Conservation (phyloP, 1,139 yeast species). For the Petasospora fabianii region DNA sequence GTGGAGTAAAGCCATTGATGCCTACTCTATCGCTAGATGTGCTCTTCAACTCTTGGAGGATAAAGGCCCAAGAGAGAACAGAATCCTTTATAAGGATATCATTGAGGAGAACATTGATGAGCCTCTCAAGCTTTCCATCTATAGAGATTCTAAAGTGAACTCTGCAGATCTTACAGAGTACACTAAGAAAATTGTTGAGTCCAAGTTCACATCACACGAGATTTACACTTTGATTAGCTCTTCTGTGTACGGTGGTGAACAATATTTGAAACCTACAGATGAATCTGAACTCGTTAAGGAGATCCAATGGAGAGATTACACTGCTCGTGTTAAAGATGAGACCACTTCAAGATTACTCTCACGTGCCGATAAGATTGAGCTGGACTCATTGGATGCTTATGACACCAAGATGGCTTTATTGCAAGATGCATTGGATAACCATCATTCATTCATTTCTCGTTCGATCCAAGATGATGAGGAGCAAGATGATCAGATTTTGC, state of each 20-base stretch:
- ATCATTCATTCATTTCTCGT: constrained; percentile 44
- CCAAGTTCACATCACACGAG: constrained; percentile 28
- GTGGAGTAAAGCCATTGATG: constrained; percentile 51
- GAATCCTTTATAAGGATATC: constrained; percentile 51
- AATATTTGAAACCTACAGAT: constrained; percentile 23
- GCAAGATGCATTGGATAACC: constrained; percentile 54
- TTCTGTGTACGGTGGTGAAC: constrained; percentile 33
- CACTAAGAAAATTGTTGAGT: constrained; percentile 36
- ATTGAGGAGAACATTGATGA: constrained; percentile 66
- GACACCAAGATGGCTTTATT: constrained; percentile 48
- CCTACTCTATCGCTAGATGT: constrained; percentile 60
- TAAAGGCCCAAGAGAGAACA: constrained; percentile 30
- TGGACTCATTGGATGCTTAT: constrained; percentile 34
- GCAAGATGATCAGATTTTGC: constrained; percentile 60
- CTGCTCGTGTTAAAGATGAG: constrained; percentile 66
- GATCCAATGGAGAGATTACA: constrained; percentile 69
- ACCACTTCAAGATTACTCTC: constrained; percentile 61
- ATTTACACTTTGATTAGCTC: constrained; percentile 36
- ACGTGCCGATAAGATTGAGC: constrained; percentile 28
- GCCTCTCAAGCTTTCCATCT: constrained; percentile 54
- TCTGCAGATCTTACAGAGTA: constrained; percentile 44
- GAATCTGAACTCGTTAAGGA: constrained; percentile 31
- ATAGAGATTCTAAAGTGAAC: constrained; percentile 35
- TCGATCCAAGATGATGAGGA: constrained; percentile 41
- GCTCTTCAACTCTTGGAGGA: constrained; percentile 48